A percentile compares a stretch with the other conserved stretches of the same genome.
These are phyloP conservation scores for Fusarium equiseti DNA, from an alignment of 2,329 filamentous ascomycete species.

Conservation along the genomic window DNA sequence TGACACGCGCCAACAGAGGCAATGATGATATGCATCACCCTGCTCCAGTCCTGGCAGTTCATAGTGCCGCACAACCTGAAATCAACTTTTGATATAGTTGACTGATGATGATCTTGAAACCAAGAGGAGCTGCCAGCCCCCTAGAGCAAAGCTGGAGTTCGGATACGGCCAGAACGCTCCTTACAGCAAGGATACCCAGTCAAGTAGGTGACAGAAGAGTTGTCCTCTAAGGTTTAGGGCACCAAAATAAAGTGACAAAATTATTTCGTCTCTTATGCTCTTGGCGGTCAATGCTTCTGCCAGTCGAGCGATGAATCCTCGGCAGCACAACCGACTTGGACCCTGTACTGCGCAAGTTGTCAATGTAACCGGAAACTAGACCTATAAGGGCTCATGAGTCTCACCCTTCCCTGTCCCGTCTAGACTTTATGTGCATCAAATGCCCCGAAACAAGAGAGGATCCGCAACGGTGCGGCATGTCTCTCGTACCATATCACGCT, in stretches of 20 bases:
- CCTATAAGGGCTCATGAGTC: constrained; percentile 1
- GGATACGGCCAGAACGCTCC: constrained; percentile 4
- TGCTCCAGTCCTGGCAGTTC: not conserved
- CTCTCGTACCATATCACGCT: constrained; percentile 41
- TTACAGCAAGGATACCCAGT: constrained; percentile 1
- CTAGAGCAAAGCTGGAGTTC: not conserved
- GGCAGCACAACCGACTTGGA: constrained; percentile 34
- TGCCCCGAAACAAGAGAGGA: constrained; percentile 15
- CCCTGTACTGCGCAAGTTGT: constrained; percentile 8
- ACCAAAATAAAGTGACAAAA: not conserved
- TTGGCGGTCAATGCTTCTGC: not conserved
- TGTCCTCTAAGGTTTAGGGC: not conserved
- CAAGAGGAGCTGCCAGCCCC: not conserved
- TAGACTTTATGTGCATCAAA: constrained; percentile 15
- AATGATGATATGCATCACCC: constrained; percentile 1
- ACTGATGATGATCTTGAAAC: not conserved
- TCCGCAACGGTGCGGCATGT: constrained; percentile 3
- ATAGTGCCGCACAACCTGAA: constrained; percentile 6
- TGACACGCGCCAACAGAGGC: not conserved
- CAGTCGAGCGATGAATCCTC: constrained; percentile 12
- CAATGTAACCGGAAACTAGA: constrained; percentile 8
- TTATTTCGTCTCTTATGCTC: not conserved
- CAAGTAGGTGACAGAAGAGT: not conserved
- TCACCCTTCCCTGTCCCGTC: not conserved
- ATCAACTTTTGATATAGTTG: not conserved